Base-by-base conservation (phyloP, 202 grass and related monocot species). In the Setaria italica region DNA sequence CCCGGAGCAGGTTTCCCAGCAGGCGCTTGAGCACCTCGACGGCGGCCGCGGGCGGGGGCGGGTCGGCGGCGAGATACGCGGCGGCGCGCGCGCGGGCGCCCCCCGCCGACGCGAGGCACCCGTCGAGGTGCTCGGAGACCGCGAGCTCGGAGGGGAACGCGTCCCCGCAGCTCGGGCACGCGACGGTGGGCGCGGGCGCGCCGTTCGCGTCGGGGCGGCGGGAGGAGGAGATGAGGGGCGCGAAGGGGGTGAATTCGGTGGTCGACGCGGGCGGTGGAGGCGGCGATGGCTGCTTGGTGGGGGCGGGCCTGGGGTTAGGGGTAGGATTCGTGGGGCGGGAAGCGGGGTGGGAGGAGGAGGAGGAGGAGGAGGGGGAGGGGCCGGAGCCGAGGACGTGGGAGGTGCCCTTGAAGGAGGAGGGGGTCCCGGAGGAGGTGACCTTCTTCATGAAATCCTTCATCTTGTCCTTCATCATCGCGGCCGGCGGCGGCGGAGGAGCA, bases 401-500 rank as follows among this genome's bases (percentile, higher is more conserved):
- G 84, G 91, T 78, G 80, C 96, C 96, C 90, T 87, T 90, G 88
- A 94, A 94, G 46, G 91, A 62, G 9, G 96, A 88, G 12, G 89
- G 63, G 41, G 95, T 85, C 55, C 92, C 93, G 32, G 96, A 91
- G 14, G 91, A 94, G 86, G 94, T 96, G 71, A 96, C 86, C 91
- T 94, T 99, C 81, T 91, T 99, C 88, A 99, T 92, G 78, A 99
- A 78, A n/a, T 76, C 93, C 86, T 96, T 98, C 91, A 98, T 89
- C 88, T 94, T 95, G 41, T 91, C 96, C 85, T 95, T 95, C 85
- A 96, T 86, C 59, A 84, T 91, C 51, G 84, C 84, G 79, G 45
- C 10, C 60, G 49, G 48, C 55, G 74, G 37, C 48, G 49, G 41
- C 15, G 74, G 70, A 16, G 51, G 87, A 19, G 75, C 59, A 49